Conservation (phyloP, 2,329 filamentous ascomycete species). For the Chaetomium olivaceum region DNA sequence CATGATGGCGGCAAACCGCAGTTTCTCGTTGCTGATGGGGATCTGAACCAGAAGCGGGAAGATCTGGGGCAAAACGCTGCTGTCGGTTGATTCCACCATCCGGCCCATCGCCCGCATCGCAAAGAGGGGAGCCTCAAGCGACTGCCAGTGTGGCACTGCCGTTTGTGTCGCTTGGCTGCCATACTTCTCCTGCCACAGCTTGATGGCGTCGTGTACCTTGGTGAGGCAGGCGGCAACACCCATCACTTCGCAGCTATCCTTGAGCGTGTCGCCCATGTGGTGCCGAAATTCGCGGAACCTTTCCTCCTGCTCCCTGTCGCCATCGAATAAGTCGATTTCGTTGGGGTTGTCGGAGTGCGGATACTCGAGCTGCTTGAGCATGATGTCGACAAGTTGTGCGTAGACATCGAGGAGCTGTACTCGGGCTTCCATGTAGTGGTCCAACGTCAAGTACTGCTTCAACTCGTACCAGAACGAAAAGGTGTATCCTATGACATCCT, state of each 20-base stretch:
- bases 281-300: constrained; percentile 97
- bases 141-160: constrained; percentile 90
- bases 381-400: constrained; percentile 85
- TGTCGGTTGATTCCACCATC: constrained; percentile 91
- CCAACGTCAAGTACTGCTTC: constrained; percentile 91
- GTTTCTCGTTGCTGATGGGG: constrained; percentile 92
- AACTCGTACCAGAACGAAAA: constrained; percentile 99
- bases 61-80: constrained; percentile 81
- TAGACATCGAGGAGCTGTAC: constrained; percentile 78
- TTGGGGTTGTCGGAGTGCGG: constrained; percentile 73
- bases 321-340: constrained; percentile 86
- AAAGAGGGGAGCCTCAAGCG: constrained; percentile 92
- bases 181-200: constrained; percentile 83
- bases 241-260: constrained; percentile 95
- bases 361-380: constrained; percentile 87
- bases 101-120: constrained; percentile 93
- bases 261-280: constrained; percentile 95
- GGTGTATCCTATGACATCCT: constrained; percentile 88
- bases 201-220: constrained; percentile 84
- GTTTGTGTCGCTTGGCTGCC: constrained; percentile 71
- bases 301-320: constrained; percentile 92
- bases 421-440: constrained; percentile 82
- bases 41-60: constrained; percentile 94
- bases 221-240: constrained; percentile 86
- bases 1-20: constrained; percentile 99